Evolutionary conservation across 2,329 filamentous ascomycete genomes (phyloP).

Genomic region (Pseudocercospora musae): DNA sequence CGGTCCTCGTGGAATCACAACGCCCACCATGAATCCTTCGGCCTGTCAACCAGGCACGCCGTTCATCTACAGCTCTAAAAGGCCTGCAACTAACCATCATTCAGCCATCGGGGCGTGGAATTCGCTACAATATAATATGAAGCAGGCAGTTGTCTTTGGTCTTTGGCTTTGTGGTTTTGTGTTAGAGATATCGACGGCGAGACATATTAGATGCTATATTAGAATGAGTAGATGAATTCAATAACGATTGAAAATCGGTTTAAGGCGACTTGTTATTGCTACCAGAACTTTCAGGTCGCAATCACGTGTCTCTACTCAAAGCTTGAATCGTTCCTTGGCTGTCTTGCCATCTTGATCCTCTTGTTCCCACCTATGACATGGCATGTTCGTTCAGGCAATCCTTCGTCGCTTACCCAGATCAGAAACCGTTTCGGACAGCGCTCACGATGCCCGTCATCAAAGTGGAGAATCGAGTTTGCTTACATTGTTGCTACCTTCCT

Average conservation of each 20-base stretch:
- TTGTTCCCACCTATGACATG: too few relatives aligned
- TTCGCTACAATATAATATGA: background rate
- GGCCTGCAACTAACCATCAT: background rate
- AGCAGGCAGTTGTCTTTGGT: background rate
- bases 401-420: background rate
- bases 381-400: background rate
- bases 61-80: slow-evolving; percentile 1
- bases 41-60: background rate
- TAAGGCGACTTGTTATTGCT: too few relatives aligned
- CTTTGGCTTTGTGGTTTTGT: too few relatives aligned
- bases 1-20: background rate
- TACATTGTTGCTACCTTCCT: background rate
- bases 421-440: background rate
- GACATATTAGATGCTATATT: too few relatives aligned
- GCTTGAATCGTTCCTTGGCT: background rate
- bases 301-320: background rate
- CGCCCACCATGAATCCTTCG: background rate
- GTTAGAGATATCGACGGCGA: too few relatives aligned
- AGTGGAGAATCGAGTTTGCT: background rate
- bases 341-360: background rate
- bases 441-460: background rate
- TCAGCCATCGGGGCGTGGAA: background rate
- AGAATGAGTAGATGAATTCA: too few relatives aligned
- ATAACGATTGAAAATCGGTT: too few relatives aligned
- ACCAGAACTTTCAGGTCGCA: too few relatives aligned